Conservation (phyloP, 257 asterid genomes). For the Misopates orontium region DNA sequence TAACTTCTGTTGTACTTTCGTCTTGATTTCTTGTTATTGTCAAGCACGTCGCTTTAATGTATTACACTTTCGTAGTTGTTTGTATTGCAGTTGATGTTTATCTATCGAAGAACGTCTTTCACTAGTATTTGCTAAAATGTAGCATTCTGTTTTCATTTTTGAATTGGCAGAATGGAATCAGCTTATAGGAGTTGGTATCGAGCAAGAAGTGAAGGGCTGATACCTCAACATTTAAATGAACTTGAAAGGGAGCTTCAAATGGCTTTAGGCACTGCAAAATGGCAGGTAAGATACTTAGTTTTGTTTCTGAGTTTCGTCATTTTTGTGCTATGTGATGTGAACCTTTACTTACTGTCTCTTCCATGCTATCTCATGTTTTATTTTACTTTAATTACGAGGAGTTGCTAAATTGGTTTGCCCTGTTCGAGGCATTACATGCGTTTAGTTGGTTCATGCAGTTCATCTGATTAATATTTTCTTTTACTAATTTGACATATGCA, state of each 20-base stretch:
- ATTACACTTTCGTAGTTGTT: background rate
- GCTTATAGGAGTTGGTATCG: constrained; percentile 70
- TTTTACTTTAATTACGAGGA: too few relatives aligned
- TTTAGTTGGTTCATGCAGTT: background rate
- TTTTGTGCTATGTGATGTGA: background rate
- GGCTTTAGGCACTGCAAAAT: constrained; percentile 88
- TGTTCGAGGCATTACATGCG: background rate
- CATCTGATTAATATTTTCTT: constrained; percentile 19
- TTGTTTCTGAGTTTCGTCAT: background rate
- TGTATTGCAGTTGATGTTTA: constrained; percentile 21
- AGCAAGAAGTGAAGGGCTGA: constrained; percentile 60
- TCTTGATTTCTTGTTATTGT: background rate
- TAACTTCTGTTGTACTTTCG: background rate
- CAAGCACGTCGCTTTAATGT: background rate
- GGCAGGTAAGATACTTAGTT: constrained; percentile 66
- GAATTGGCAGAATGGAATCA: constrained; percentile 80
- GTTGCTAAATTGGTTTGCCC: background rate
- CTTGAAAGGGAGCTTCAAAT: constrained; percentile 75
- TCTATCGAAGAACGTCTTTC: background rate
- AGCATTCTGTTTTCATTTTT: constrained; percentile 11
- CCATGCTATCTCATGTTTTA: too few relatives aligned
- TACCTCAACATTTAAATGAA: constrained; percentile 58
- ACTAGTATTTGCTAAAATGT: background rate
- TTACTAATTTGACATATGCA: constrained; percentile 27
- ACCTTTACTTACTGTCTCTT: too few relatives aligned